Base-by-base conservation (phyloP, 139 green algal genomes). In the Asterochloris erici region DNA sequence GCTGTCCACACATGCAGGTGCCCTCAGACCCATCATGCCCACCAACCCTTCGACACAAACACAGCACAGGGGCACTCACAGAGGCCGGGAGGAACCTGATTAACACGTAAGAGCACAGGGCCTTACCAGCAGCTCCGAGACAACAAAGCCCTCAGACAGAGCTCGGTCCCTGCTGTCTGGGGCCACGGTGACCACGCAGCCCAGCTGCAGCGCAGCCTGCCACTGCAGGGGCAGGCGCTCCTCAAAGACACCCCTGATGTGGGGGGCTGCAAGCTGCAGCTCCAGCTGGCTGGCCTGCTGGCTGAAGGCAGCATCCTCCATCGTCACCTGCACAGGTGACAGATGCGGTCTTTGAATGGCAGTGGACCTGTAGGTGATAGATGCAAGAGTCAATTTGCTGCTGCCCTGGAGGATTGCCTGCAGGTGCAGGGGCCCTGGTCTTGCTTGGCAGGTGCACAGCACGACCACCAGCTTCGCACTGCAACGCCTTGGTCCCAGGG, bases 201-300 rank as follows among this genome's bases (percentile, higher is more conserved):
- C 95, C 68, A 97, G 63, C 63, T 89, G 71, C 80, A 98, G 89
- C 60, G 92, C 85, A 15, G 93, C 91, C 27, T 89, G 79, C 79
- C 93, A 81, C 13, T 85, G 81, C 28, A 95, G 86, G 0, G 94
- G 91, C 77, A 98, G 81, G 11, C 93, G 89, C 54, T 90, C 92
- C 88, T 98, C 92, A 27, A 90, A 98, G 23, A 95, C 91, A 28
- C 88, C 93, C 24, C 82, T 54, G 26, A 94, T 81, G 70, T 92
- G 81, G 21, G 79, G 75, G 19, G 82, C 81, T 11, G 85, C 74
- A 68, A 97, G 84, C 70, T 77, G 77, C 16, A 83, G 69, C 0
- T 86, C 85, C 78, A 98, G 84, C 23, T 89, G 82, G 12, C 68
- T 60, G 28, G 84, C 77, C 9, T 77, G 23, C 13, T 74, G 4